Evolutionary conservation across 1,139 yeast species (phyloP).

Genomic region (Diutina rugosa): DNA sequence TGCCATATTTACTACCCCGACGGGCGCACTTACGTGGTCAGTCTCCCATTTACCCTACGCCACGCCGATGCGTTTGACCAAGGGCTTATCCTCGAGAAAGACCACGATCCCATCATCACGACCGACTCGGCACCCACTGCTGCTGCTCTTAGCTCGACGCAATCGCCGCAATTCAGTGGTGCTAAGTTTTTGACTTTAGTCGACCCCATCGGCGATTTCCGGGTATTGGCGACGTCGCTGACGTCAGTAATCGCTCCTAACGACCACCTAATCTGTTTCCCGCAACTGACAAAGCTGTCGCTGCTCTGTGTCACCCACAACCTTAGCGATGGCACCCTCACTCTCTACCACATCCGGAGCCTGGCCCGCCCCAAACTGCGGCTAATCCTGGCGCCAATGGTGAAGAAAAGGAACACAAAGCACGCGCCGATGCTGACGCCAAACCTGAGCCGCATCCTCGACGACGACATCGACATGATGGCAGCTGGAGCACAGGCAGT

Average conservation of each 20-base stretch:
- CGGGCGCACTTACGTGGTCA: constrained; percentile 45
- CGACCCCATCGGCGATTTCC: constrained; percentile 60
- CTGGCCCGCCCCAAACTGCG: constrained; percentile 14
- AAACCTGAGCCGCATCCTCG: constrained; percentile 28
- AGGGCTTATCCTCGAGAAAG: constrained; percentile 53
- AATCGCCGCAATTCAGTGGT: constrained; percentile 8
- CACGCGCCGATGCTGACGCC: constrained; percentile 24
- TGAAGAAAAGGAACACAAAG: constrained; percentile 11
- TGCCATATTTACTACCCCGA: constrained; percentile 44
- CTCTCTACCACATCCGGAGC: constrained; percentile 39
- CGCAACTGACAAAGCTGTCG: constrained; percentile 19
- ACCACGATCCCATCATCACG: constrained; percentile 10
- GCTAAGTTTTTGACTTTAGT: constrained; percentile 39
- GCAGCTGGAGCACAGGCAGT: constrained; percentile 3
- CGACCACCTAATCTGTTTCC: constrained; percentile 46
- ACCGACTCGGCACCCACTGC: background rate
- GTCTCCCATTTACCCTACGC: constrained; percentile 49
- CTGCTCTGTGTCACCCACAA: constrained; percentile 44
- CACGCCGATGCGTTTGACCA: constrained; percentile 46
- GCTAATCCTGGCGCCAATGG: background rate
- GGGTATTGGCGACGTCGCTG: constrained; percentile 57
- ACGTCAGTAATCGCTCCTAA: constrained; percentile 48
- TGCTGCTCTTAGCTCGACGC: background rate
- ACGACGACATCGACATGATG: constrained; percentile 19
- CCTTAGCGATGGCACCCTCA: constrained; percentile 26